Percentiles rank a stretch among this genome's conserved stretches.
Conservation (phyloP, 1,284 basidiomycete genomes). For the Ustilago nuda region DNA sequence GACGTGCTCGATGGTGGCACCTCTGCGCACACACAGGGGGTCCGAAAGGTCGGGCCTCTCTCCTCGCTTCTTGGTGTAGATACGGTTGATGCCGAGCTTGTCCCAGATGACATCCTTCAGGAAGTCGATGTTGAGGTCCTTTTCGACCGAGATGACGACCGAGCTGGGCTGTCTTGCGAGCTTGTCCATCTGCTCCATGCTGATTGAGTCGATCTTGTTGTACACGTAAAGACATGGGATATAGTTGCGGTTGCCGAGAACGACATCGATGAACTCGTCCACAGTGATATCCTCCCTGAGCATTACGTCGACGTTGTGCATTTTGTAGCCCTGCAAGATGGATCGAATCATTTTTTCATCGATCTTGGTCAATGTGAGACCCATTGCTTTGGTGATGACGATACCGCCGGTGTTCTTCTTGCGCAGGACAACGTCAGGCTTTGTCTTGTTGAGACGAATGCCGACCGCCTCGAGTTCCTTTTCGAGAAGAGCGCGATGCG, state of each 20-base stretch:
- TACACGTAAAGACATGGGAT: constrained; percentile 91
- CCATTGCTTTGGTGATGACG: constrained; percentile 72
- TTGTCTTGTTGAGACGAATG: constrained; percentile 88
- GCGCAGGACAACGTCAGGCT: constrained; percentile 73
- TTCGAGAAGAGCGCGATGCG: constrained; percentile 88
- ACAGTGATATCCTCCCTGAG: constrained; percentile 77
- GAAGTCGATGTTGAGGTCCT: constrained; percentile 90
- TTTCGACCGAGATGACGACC: constrained; percentile 92
- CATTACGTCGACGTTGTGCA: constrained; percentile 66
- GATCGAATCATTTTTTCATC: constrained; percentile 94
- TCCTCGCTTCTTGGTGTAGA: constrained; percentile 97
- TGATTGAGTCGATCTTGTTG: constrained; percentile 74
- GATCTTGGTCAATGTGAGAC: constrained; percentile 89
- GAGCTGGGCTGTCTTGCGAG: constrained; percentile 87
- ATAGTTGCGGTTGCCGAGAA: constrained; percentile 90
- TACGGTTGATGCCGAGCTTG: constrained; percentile 67
- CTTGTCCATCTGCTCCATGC: constrained; percentile 79
- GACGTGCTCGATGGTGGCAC: constrained; percentile 88
- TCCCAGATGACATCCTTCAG: constrained; percentile 88
- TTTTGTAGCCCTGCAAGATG: constrained; percentile 75
- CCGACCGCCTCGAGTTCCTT: constrained; percentile 95
- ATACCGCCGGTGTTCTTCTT: constrained; percentile 86
- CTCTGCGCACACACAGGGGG: constrained; percentile 91
- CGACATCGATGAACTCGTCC: constrained; percentile 96
- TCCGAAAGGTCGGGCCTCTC: constrained; percentile 85